Base-by-base conservation (phyloP, 2,329 filamentous ascomycete genomes). In the Epichloe brachyelytri region DNA sequence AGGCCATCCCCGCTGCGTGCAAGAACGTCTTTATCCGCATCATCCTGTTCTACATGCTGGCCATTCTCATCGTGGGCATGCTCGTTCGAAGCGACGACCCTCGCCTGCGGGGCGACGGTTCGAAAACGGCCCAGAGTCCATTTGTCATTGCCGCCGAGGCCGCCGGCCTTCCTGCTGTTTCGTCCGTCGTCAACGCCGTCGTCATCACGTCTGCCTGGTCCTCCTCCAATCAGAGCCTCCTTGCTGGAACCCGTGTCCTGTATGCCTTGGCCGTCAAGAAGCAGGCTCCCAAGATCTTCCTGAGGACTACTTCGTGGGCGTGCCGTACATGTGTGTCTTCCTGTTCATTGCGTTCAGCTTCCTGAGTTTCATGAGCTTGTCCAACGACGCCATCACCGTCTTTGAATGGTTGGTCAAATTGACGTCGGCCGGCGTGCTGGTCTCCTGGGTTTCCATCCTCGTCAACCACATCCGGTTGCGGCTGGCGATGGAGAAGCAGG, bases 151-250 rank as follows among this genome's bases (percentile, higher is more conserved):
- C 85, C 17, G 80, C 83, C 38, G 73, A 76, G 11, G 76, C 79
- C 33, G 85, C 85, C 2, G 80, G 82, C 0, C 82, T 89, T 52
- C 73, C 71, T 4, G 82, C 76, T 6, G 76, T 89, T 4, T 82
- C 84, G 0, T 80, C 79, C 5, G 77, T 90, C 50, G 82, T 90
- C 66, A 91, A 91, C 63, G 85, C 84, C 37, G 73, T 89, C 26
- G 82, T 90, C 57, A 74, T 89, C 56, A 86, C 82, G 0, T 83
- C 79, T 3, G 83, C 82, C 2, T 79, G 77, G 72, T 80, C 77
- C 2, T 76, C 77, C 10, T 77, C 74, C 15, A 81, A 80, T 58
- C 76, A 77, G 0, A 78, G 77, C 67, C 69, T 79, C 48, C 84
- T 85, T 62, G 80, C 79, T 1, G 81, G 83, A 45, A 83, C 79